Evolutionary conservation across 495 filamentous ascomycete species (phyloP), one percentile per base, ranked within the genome.

Genomic region (Chlorociboria aeruginascens): DNA sequence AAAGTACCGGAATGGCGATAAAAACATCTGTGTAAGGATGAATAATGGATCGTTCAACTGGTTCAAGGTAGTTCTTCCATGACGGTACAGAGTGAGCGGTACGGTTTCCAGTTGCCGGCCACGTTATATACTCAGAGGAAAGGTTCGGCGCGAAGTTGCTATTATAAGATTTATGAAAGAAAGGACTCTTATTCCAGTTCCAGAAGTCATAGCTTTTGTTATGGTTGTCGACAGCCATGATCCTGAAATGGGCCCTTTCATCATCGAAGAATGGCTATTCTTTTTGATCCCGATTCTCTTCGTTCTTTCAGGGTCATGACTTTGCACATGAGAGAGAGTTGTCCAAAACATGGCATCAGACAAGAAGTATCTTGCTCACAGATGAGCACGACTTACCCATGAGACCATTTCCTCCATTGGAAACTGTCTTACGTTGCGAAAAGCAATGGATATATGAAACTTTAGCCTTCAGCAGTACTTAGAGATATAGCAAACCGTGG

Each of bases 101-200:
- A 43, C 61, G 66, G 45, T 65, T 70, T 46, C 63, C 67, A 53
- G 60, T 64, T 7, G 51, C 53, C 20, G 62, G 62, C 14, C 66
- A 43, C 36, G 59, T 68, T 50, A 43, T 57, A 42, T n/a, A n/a
- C n/a, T 4, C 39, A 1, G 37, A 42, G 38, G 25, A 32, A 49
- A 49, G 38, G 40, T 49, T 32, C 46, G 25, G n/a, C n/a, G 3
- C 37, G 46, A 49, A 43, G 36, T 35, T 20, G 46, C 46, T n/a
- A 37, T 49, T n/a, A 49, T 49, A 34, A 48, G 25, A n/a, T 48
- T 40, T 16, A 33, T 48, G 7, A 50, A 44, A 14, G 36, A 61
- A 12, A 58, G 42, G 14, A 70, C 67, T 38, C 62, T 51, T 1
- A 66, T 71, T 42, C 67, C 67, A 8, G 61, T 69, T 35, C 66